Percentiles rank a stretch among this genome's conserved stretches.
Conservation (phyloP, 306 rosid species). For the Ochetophila trinervis region DNA sequence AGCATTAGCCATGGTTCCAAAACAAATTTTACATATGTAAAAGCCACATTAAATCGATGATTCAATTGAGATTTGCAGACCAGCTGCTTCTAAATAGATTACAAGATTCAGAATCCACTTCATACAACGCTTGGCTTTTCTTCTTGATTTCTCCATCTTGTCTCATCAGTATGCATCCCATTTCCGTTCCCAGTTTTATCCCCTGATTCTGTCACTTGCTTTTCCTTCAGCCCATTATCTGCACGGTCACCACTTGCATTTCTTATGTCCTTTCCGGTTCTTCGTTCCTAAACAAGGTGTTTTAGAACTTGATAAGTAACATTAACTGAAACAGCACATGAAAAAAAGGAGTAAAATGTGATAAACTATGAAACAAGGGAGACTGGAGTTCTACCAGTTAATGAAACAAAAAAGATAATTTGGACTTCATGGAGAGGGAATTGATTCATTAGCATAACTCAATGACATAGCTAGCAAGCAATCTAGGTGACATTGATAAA, state of each 20-base stretch:
- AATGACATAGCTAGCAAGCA: background rate
- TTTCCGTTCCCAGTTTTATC: slow-evolving; percentile 30
- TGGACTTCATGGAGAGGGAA: background rate
- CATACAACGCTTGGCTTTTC: slow-evolving; percentile 20
- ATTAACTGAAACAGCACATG: background rate
- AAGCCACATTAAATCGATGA: slow-evolving; percentile 25
- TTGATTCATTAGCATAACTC: background rate
- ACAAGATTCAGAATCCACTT: slow-evolving; percentile 27
- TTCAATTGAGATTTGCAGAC: slow-evolving; percentile 24
- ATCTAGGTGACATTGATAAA: background rate
- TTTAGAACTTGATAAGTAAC: slow-evolving; percentile 17
- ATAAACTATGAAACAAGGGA: background rate
- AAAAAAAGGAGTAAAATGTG: background rate
- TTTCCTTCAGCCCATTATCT: slow-evolving; percentile 38
- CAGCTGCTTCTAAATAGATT: slow-evolving; percentile 36
- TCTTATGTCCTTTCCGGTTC: slow-evolving; percentile 37
- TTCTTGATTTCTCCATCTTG: slow-evolving; percentile 31
- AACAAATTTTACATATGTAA: background rate
- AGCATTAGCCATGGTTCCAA: slow-evolving; percentile 18
- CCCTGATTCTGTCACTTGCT: slow-evolving; percentile 29
- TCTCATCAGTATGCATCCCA: slow-evolving; percentile 22
- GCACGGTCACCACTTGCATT: slow-evolving; percentile 31
- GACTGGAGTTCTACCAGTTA: background rate
- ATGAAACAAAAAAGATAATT: background rate
- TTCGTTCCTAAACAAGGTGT: slow-evolving; percentile 50